Conservation (phyloP, 2,329 filamentous ascomycete genomes). For the Fusarium pininemorale region DNA sequence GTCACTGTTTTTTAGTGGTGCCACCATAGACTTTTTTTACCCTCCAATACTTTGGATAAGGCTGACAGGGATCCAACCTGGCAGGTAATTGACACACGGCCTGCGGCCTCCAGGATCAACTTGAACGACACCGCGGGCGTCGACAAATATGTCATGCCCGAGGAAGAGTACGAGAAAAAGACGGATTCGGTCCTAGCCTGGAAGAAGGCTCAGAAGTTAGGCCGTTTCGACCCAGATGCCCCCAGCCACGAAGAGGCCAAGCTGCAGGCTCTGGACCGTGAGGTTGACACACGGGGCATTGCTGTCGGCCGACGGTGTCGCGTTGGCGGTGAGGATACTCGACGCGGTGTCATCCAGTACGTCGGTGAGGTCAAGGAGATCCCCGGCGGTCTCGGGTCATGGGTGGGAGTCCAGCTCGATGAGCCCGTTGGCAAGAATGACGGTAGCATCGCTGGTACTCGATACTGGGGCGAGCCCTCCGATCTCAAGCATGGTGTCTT, state of each 20-base stretch:
- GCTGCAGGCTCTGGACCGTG: constrained; percentile 72
- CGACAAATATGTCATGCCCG: constrained; percentile 90
- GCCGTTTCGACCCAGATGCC: constrained; percentile 90
- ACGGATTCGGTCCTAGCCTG: constrained; percentile 90
- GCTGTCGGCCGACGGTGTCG: constrained; percentile 70
- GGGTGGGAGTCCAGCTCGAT: constrained; percentile 80
- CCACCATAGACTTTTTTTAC: constrained; percentile 15
- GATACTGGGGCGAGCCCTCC: constrained; percentile 75
- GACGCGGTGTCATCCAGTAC: constrained; percentile 75
- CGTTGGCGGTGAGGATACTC: constrained; percentile 72
- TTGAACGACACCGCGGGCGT: constrained; percentile 83
- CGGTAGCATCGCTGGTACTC: constrained; percentile 71
- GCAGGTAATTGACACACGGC: constrained; percentile 83
- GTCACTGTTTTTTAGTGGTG: constrained; percentile 19
- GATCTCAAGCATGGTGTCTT: constrained; percentile 78
- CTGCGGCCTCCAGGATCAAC: constrained; percentile 77
- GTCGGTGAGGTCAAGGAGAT: constrained; percentile 81
- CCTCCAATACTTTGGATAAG: constrained; percentile 37
- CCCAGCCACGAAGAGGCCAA: constrained; percentile 78
- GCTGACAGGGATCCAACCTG: constrained; percentile 43
- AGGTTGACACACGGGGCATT: constrained; percentile 76
- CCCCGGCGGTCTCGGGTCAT: constrained; percentile 68
- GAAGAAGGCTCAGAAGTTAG: constrained; percentile 96
- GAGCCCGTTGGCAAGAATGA: constrained; percentile 87
- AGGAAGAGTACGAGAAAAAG: constrained; percentile 84